Evolutionary conservation across 345 rosid genomes (phyloP).

Genomic region (Melastoma malabathricum): DNA sequence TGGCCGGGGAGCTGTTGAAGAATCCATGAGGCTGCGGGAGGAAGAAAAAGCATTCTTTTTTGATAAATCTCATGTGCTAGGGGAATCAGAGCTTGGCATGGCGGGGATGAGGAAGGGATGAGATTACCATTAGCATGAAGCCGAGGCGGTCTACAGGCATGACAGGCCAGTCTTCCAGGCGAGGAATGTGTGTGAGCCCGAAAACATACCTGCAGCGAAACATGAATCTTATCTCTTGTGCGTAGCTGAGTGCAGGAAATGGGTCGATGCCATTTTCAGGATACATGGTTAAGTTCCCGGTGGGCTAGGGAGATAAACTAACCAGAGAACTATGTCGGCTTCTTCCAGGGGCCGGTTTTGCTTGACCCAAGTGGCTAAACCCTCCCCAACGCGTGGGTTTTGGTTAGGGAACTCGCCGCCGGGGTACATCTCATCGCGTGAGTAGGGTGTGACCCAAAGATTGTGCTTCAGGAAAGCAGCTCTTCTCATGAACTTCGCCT

Average conservation of each 20-base stretch:
- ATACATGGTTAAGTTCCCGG: background rate
- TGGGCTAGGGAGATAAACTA: slow-evolving; percentile 10
- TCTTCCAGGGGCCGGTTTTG: slow-evolving; percentile 56
- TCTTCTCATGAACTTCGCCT: slow-evolving; percentile 53
- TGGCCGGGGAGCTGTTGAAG: slow-evolving; percentile 56
- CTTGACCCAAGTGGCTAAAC: slow-evolving; percentile 66
- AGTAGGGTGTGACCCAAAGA: slow-evolving; percentile 59
- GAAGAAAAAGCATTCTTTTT: background rate
- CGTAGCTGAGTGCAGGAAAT: no score
- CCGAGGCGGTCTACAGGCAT: slow-evolving; percentile 66
- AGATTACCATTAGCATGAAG: slow-evolving; percentile 44
- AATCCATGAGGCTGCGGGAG: slow-evolving; percentile 63
- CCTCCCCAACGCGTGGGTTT: slow-evolving; percentile 64
- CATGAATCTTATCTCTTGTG: no score
- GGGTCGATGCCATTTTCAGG: background rate
- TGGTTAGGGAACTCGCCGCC: slow-evolving; percentile 78
- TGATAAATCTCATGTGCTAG: no score
- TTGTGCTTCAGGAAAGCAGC: slow-evolving; percentile 66
- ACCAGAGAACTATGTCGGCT: slow-evolving; percentile 59
- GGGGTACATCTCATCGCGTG: slow-evolving; percentile 47
- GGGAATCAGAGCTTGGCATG: no score
- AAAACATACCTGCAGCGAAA: slow-evolving; percentile 63
- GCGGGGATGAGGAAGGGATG: no score
- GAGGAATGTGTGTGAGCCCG: slow-evolving; percentile 56
- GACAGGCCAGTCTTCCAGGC: slow-evolving; percentile 74